These are phyloP conservation scores for Nakazawaea wyomingensis DNA, from an alignment of 805 yeast species.

Conservation along the genomic window DNA sequence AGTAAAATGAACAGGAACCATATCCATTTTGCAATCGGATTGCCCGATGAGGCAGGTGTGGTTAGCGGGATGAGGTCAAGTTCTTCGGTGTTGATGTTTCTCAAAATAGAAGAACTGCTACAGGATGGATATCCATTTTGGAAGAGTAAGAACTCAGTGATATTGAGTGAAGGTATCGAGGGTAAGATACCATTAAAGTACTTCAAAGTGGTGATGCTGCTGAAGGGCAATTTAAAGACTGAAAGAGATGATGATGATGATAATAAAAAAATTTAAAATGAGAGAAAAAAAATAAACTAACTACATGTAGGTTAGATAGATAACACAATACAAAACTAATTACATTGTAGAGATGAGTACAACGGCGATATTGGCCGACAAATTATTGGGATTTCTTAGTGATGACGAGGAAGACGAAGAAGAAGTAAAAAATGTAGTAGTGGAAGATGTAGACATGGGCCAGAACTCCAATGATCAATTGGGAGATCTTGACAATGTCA, in stretches of 20 bases:
- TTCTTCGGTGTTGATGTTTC: constrained; percentile 53
- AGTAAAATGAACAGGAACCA: constrained; percentile 74
- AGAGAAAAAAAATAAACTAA: constrained; percentile 17
- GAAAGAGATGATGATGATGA: constrained; percentile 27
- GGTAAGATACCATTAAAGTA: constrained; percentile 45
- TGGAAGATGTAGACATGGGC: too few species aligned
- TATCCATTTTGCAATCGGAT: constrained; percentile 73
- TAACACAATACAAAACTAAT: too few species aligned
- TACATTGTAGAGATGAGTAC: constrained; percentile 13
- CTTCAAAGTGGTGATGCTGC: constrained; percentile 24
- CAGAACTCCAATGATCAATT: too few species aligned
- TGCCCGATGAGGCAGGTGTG: constrained; percentile 39
- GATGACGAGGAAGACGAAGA: constrained; percentile 5
- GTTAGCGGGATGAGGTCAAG: constrained; percentile 71
- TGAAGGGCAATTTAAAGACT: background rate
- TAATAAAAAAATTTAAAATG: constrained; percentile 13
- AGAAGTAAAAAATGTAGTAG: background rate
- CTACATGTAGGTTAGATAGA: too few species aligned
- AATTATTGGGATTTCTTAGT: constrained; percentile 8
- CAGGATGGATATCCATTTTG: constrained; percentile 41
- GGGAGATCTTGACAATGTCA: background rate
- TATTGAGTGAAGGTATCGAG: constrained; percentile 56
- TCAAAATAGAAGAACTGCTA: constrained; percentile 49
- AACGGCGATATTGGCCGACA: constrained; percentile 9
- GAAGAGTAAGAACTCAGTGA: constrained; percentile 69